Evolutionary conservation across 805 yeast species (phyloP), one percentile per base, ranked within the genome.

Genomic region (Candida chilensis): DNA sequence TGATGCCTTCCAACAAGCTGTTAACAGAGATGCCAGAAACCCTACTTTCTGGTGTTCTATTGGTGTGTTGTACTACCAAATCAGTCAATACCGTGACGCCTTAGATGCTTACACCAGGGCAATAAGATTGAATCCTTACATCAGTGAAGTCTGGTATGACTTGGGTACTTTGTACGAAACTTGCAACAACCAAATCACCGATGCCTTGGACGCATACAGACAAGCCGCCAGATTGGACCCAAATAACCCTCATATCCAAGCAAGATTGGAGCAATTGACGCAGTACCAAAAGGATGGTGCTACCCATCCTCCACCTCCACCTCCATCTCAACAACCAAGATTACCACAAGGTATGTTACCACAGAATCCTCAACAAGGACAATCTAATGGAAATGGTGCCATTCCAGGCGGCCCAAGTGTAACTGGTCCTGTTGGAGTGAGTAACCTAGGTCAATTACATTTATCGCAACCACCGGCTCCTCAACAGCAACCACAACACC

Each of bases 1-100:
- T 57, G 97, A 92, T 50, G 94, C 96, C 0, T 92, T 90, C 72
- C 98, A 92, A 61, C 96, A 88, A 53, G 97, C 97, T 9, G 98
- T 92, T 35, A 92, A 92, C 54, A 73, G 96, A 39, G 97, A 92
- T 55, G 81, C 94, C 22, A 73, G 96, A 52, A 92, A 92, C 54
- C 97, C 98, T 34, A 92, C 96, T 2, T 92, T 92, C 64, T 92
- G 98, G 98, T 83, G 94, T 44, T 79, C 88, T 20, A 82, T 83
- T 47, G 98, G 98, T 52, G 98, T 92, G 11, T 67, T 92, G 35
- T 92, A 92, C 60, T 92, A 90, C 57, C 96, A 92, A 58, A 90
- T 92, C 36, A 77, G 92, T 34, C 98, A 92, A 61, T 92, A 85
- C 60, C 71, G 95, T 34, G 98, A 92, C 52, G 98, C 98, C 2